Base-by-base conservation (phyloP, 2,329 filamentous ascomycete genomes). In the Fonsecaea erecta region DNA sequence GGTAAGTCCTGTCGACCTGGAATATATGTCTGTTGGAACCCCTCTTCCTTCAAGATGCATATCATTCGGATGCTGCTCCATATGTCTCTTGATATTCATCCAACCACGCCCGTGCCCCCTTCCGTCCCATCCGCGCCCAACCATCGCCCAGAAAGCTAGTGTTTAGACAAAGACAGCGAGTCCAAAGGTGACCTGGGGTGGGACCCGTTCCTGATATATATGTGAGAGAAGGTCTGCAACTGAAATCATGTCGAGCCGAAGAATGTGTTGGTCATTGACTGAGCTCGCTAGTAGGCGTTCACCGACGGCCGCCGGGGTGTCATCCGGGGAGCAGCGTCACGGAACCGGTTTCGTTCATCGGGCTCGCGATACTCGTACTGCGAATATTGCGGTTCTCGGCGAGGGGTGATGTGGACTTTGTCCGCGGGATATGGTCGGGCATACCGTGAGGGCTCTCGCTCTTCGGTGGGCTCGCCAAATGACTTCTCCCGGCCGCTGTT, bases 401-500 rank as follows among this genome's bases (percentile, higher is more conserved):
- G 61, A 28, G 64, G 43, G 28, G 64, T 24, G 26, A 67, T 63
- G 52, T 69, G 40, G 32, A 69, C 53, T 52, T 69, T 67, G 32
- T 68, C 67, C 8, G 40, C 57, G 9, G 67, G 46, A 48, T 66
- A 65, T 32, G 62, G 62, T 56, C 67, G 62, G 43, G 51, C 53
- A 18, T 69, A 63, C 7, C 66, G 40, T 14, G 63, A 57, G n/a
- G 52, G 32, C 46, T 67, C 65, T 40, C 62, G 66, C 8, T 69
- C 67, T n/a, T 69, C 67, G n/a, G 64, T 59, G 5, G 67, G 56
- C n/a, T 70, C 68, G 2, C 28, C 59, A 52, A 62, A 68, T 21
- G 66, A 51, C 43, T 68, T 68, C 1, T 70, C 64, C 4, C 68
- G 68, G 24, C 61, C 63, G 53, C 67, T 70, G 52, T 70, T 68